Conservation (phyloP, 1,139 yeast genomes). For the Blastobotrys illinoisensis region DNA sequence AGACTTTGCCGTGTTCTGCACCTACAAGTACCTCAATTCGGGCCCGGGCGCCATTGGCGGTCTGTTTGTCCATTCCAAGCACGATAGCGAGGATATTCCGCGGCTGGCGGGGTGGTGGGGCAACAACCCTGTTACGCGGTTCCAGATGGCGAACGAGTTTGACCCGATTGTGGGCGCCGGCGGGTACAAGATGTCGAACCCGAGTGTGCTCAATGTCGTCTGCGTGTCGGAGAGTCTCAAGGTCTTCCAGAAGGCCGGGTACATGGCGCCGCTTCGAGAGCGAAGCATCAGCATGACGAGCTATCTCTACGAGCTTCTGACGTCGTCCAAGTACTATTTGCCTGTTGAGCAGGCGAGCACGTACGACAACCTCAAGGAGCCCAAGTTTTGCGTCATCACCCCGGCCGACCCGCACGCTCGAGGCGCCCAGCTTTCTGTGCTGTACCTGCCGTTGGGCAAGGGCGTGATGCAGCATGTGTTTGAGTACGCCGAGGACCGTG, state of each 20-base stretch:
- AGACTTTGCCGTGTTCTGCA: conserved; percentile 93
- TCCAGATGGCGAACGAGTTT: conserved; percentile 73
- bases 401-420: conserved; percentile 54
- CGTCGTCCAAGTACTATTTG: conserved; percentile 38
- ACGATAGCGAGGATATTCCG: conserved; percentile 42
- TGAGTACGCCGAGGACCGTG: conserved; percentile 41
- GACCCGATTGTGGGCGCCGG: conserved; percentile 79
- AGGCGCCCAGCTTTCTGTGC: conserved; percentile 77
- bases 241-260: conserved; percentile 57
- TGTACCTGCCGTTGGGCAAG: conserved; percentile 50
- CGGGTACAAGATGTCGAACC: conserved; percentile 89
- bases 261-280: conserved; percentile 49
- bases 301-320: conserved; percentile 47
- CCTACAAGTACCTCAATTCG: conserved; percentile 82
- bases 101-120: conserved; percentile 99
- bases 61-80: conserved; percentile 57
- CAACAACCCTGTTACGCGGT: conserved; percentile 61
- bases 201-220: conserved; percentile 78
- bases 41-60: conserved; percentile 95
- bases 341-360: conserved; percentile 26
- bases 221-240: conserved; percentile 63
- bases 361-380: conserved; percentile 23
- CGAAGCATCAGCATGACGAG: conserved; percentile 57
- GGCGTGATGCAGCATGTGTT: conserved; percentile 64
- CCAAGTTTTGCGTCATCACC: conserved; percentile 66